Evolutionary conservation across 1,284 basidiomycete species (phyloP).

Genomic region (Coniferiporia weirii): DNA sequence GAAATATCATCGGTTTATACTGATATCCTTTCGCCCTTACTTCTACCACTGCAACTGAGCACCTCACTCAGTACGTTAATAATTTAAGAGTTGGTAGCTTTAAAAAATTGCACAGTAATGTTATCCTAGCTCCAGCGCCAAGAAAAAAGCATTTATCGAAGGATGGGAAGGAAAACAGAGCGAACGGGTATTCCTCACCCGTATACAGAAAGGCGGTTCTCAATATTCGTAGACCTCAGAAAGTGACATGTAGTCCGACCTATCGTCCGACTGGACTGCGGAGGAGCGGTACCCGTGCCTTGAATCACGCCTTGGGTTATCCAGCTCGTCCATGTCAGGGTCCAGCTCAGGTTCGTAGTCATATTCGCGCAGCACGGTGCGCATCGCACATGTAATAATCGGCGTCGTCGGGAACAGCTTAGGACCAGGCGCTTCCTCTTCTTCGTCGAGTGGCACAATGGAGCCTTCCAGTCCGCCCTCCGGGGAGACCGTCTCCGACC

Average conservation of each 20-base stretch:
- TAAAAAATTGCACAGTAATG: not conserved
- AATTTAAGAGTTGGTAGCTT: not conserved
- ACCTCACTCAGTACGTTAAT: too few species aligned
- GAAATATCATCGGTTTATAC: too few species aligned
- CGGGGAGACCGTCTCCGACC: slow-evolving; percentile 61
- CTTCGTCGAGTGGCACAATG: slow-evolving; percentile 32
- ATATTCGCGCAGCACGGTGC: slow-evolving; percentile 72
- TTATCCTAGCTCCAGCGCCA: not conserved
- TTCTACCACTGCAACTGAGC: too few species aligned
- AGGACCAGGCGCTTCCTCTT: slow-evolving; percentile 60
- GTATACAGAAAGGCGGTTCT: slow-evolving; percentile 13
- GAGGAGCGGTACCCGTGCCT: slow-evolving; percentile 2
- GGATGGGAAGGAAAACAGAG: not conserved
- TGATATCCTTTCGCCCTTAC: too few species aligned
- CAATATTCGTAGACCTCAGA: slow-evolving; percentile 68
- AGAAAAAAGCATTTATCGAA: not conserved
- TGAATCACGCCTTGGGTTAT: not conserved
- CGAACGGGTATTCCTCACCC: not conserved
- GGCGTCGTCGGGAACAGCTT: slow-evolving; percentile 69
- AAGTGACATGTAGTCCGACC: slow-evolving; percentile 67
- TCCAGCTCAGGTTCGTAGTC: slow-evolving; percentile 42
- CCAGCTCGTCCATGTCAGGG: slow-evolving; percentile 34
- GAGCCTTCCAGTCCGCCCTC: slow-evolving; percentile 27
- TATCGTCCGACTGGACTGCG: slow-evolving; percentile 57
- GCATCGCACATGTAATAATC: slow-evolving; percentile 76